Percentiles rank a stretch among this genome's conserved stretches.
Evolutionary conservation across 139 green algal species (phyloP).

Genomic region (Closterium sp.): DNA sequence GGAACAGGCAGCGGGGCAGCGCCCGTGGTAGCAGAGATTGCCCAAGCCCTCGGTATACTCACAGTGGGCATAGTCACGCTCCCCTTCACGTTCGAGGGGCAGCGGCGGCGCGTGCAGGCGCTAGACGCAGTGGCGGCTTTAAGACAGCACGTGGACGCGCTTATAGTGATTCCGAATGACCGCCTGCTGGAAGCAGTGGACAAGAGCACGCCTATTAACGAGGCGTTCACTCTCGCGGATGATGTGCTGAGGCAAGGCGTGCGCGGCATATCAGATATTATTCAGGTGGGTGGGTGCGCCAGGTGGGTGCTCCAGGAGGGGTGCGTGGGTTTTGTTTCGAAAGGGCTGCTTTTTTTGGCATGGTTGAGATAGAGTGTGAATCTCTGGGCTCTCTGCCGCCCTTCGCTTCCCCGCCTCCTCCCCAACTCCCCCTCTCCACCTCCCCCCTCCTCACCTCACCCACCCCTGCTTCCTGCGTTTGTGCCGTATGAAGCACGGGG

Average conservation of each 20-base stretch:
- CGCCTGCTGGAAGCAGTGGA: conserved; percentile 80
- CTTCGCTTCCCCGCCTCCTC: not conserved
- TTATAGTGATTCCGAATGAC: conserved; percentile 94
- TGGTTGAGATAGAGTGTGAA: too few species aligned
- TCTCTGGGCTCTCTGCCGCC: too few species aligned
- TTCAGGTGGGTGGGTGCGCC: conserved; percentile 51
- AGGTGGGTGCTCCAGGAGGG: too few species aligned
- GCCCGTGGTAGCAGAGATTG: conserved; percentile 78
- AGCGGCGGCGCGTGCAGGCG: conserved; percentile 59
- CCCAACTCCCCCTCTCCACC: too few species aligned
- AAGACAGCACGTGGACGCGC: conserved; percentile 71
- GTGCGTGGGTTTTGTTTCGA: too few species aligned
- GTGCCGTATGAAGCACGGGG: not conserved
- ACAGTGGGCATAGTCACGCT: conserved; percentile 92
- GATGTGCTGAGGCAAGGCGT: conserved; percentile 93
- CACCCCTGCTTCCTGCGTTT: too few species aligned
- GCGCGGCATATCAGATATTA: conserved; percentile 98
- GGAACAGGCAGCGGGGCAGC: conserved; percentile 81
- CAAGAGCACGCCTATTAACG: conserved; percentile 79
- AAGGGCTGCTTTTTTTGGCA: too few species aligned
- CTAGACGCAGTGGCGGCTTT: conserved; percentile 76
- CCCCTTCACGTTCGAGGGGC: conserved; percentile 93
- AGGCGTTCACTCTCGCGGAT: conserved; percentile 93
- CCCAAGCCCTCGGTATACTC: conserved; percentile 75
- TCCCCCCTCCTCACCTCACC: not conserved